phyloP scores from a whole-genome alignment of 768 basidiomycete genomes.

The Hygrophorus pudorinus region DNA sequence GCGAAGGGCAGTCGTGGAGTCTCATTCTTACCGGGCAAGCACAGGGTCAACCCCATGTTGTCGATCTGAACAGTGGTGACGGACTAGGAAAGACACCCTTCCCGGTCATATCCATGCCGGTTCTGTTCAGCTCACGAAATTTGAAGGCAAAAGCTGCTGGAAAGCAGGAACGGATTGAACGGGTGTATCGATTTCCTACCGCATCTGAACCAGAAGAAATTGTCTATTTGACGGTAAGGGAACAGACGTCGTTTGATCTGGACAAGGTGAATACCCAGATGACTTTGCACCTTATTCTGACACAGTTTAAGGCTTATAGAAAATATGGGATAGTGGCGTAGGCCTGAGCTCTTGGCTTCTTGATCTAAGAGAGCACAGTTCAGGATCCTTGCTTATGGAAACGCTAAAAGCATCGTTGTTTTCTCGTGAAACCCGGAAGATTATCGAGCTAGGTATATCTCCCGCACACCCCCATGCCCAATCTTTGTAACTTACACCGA shows the following conservation, averaged over 20 bases:
- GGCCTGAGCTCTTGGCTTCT: slow-evolving; percentile 76
- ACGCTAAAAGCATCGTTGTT: slow-evolving; percentile 29
- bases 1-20: slow-evolving; percentile 51
- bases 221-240: slow-evolving; percentile 41
- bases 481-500: not conserved
- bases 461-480: not conserved
- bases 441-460: slow-evolving; percentile 64
- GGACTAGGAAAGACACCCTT: slow-evolving; percentile 39
- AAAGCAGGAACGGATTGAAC: slow-evolving; percentile 64
- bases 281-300: slow-evolving; percentile 1
- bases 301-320: slow-evolving; percentile 41
- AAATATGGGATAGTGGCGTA: slow-evolving; percentile 95
- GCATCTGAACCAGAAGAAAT: not conserved
- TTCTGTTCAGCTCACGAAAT: slow-evolving; percentile 28
- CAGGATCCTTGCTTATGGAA: slow-evolving; percentile 4
- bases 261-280: slow-evolving; percentile 61
- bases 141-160: slow-evolving; percentile 16
- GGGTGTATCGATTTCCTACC: slow-evolving; percentile 36
- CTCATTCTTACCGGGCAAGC: slow-evolving; percentile 45
- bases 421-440: slow-evolving; percentile 23
- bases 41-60: slow-evolving; percentile 14
- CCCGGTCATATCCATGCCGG: slow-evolving; percentile 62
- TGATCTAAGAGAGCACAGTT: slow-evolving; percentile 15
- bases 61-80: slow-evolving; percentile 31
- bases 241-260: slow-evolving; percentile 84